Evolutionary conservation across 1,139 yeast genomes (phyloP).

Genomic region (Ogataea hybrid): DNA sequence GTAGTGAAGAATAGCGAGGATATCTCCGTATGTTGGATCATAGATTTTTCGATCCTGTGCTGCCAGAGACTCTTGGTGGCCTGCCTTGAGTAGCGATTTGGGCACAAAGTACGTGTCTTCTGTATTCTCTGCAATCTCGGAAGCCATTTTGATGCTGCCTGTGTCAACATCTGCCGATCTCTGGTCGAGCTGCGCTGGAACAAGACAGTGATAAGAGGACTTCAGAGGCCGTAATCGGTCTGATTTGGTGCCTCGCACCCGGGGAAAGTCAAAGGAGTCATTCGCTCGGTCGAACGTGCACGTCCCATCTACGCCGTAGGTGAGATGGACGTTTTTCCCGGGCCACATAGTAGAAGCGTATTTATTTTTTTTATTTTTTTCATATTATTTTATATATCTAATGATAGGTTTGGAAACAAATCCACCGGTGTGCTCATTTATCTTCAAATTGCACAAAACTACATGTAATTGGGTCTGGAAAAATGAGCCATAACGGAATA

Average conservation of each 20-base stretch:
- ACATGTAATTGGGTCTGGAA: too few relatives aligned
- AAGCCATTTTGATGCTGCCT: not conserved
- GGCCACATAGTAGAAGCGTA: conserved; percentile 15
- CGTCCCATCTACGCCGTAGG: conserved; percentile 15
- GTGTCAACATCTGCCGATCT: not conserved
- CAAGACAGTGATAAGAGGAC: conserved; percentile 8
- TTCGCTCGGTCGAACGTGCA: conserved; percentile 4
- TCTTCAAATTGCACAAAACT: too few relatives aligned
- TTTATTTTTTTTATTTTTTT: not conserved
- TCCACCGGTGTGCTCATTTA: too few relatives aligned
- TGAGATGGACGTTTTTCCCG: conserved; percentile 11
- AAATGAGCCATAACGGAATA: too few relatives aligned
- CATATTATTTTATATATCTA: not conserved
- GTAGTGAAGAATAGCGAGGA: conserved; percentile 6
- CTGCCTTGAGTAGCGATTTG: conserved; percentile 2
- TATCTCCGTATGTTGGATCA: conserved; percentile 18
- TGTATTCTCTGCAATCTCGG: not conserved
- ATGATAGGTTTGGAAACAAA: too few relatives aligned
- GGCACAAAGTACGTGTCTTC: conserved; percentile 12
- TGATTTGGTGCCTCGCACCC: conserved; percentile 1
- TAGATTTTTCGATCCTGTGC: conserved; percentile 6
- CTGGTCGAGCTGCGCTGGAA: conserved; percentile 1
- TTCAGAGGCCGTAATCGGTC: conserved; percentile 8
- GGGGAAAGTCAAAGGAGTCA: conserved; percentile 9
- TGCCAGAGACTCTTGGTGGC: conserved; percentile 12